Evolutionary conservation across 1,284 basidiomycete genomes (phyloP).

Genomic region (Boletus sp.): DNA sequence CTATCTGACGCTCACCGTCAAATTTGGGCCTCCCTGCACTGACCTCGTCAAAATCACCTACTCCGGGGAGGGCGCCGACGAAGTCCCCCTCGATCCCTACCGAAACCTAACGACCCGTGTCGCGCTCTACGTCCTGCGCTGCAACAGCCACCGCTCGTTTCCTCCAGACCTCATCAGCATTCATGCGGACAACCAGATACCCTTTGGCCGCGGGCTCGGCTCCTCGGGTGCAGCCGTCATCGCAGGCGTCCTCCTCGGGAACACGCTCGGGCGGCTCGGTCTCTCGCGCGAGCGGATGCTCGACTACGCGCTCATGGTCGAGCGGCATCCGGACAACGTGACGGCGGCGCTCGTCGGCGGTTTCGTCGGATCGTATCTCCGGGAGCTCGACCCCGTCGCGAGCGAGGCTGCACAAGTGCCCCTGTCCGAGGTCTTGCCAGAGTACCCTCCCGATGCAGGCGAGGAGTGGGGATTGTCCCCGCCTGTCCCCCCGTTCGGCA

Average conservation of each 20-base stretch:
- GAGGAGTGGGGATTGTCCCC: conserved; percentile 88
- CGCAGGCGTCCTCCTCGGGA: conserved; percentile 89
- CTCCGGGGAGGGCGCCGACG: conserved; percentile 83
- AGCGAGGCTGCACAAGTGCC: conserved; percentile 84
- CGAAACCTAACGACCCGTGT: conserved; percentile 98
- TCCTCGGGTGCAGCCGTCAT: conserved; percentile 98
- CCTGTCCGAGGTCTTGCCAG: conserved; percentile 93
- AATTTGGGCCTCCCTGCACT: conserved; percentile 36
- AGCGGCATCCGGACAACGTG: conserved; percentile 98
- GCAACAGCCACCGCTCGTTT: conserved; percentile 72
- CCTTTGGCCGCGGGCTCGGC: conserved; percentile 95
- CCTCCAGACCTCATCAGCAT: conserved; percentile 68
- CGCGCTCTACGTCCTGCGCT: conserved; percentile 94
- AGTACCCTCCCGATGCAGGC: conserved; percentile 91
- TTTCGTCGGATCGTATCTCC: conserved; percentile 96
- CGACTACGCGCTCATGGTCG: conserved; percentile 98
- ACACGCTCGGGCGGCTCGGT: conserved; percentile 73
- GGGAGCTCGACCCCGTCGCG: conserved; percentile 79
- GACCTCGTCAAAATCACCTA: conserved; percentile 70
- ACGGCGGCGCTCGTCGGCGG: conserved; percentile 96
- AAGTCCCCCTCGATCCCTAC: conserved; percentile 93
- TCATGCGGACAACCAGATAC: conserved; percentile 88
- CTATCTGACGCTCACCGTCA: conserved; percentile 76
- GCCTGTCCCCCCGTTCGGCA: conserved; percentile 83
- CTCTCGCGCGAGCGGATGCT: conserved; percentile 75